Conservation (phyloP, 176 grass and related monocot species). For the Tillandsia leiboldiana region DNA sequence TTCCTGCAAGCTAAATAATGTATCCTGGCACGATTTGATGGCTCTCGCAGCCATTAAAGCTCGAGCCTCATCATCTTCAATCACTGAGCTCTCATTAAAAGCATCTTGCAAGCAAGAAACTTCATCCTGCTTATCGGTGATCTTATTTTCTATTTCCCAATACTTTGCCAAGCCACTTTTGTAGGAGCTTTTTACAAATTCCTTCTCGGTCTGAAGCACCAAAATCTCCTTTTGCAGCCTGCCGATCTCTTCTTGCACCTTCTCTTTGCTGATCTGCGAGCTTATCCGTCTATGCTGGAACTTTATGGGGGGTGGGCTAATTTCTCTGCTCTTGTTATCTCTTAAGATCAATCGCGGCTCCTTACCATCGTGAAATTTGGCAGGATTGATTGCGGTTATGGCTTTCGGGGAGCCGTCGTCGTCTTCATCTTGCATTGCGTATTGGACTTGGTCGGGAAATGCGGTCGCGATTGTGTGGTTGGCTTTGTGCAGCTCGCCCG, state of each 20-base stretch:
- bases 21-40: constrained; percentile 79
- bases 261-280: constrained; percentile 62
- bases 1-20: constrained; percentile 52
- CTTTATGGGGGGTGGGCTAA: constrained; percentile 26
- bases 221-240: constrained; percentile 74
- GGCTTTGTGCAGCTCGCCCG: constrained; percentile 74
- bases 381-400: constrained; percentile 39
- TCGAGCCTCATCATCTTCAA: constrained; percentile 85
- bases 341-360: constrained; percentile 28
- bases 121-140: constrained; percentile 54
- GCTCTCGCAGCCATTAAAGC: constrained; percentile 73
- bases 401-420: constrained; percentile 33
- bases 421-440: constrained; percentile 53
- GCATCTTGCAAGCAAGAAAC: constrained; percentile 69
- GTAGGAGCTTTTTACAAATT: constrained; percentile 73
- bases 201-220: constrained; percentile 63
- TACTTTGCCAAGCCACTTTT: constrained; percentile 51
- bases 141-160: constrained; percentile 62
- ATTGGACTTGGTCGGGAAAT: constrained; percentile 72
- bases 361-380: constrained; percentile 26
- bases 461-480: constrained; percentile 82
- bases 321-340: constrained; percentile 12
- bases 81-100: constrained; percentile 42
- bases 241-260: constrained; percentile 60
- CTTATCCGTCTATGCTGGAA: constrained; percentile 33